A percentile compares a stretch with the other conserved stretches of the same genome.
phyloP scores from a whole-genome alignment of 345 rosid genomes.

The Conringia planisiliqua region DNA sequence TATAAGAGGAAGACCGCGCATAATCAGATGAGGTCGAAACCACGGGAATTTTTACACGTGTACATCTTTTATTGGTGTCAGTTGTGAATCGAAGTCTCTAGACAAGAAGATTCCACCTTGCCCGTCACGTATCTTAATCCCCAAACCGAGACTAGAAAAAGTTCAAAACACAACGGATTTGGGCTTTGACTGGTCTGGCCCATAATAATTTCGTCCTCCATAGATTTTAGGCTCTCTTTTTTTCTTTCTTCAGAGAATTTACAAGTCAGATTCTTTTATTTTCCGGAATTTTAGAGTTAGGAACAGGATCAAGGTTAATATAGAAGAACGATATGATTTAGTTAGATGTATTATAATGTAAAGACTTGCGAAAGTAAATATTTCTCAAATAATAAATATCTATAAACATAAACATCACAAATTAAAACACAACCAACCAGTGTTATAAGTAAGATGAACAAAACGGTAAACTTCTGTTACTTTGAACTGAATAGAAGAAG shows the following conservation, averaged over 20 bases:
- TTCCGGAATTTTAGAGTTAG: background rate
- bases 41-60: background rate
- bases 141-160: background rate
- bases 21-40: background rate
- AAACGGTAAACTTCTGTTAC: conserved; percentile 4
- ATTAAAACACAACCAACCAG: conserved; percentile 3
- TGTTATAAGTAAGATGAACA: background rate
- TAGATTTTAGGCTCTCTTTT: no score
- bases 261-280: background rate
- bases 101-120: background rate
- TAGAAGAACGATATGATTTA: no score
- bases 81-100: conserved; percentile 1
- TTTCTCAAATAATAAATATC: background rate
- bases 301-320: background rate
- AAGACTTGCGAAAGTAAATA: background rate
- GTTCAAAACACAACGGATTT: background rate
- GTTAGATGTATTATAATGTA: background rate
- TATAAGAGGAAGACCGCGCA: background rate
- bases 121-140: conserved; percentile 15
- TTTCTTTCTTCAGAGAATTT: background rate
- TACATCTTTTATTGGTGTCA: background rate
- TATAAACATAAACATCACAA: background rate
- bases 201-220: background rate
- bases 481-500: background rate
- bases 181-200: conserved; percentile 13